Conservation (phyloP, 306 rosid genomes). For the Vigna mungo region DNA sequence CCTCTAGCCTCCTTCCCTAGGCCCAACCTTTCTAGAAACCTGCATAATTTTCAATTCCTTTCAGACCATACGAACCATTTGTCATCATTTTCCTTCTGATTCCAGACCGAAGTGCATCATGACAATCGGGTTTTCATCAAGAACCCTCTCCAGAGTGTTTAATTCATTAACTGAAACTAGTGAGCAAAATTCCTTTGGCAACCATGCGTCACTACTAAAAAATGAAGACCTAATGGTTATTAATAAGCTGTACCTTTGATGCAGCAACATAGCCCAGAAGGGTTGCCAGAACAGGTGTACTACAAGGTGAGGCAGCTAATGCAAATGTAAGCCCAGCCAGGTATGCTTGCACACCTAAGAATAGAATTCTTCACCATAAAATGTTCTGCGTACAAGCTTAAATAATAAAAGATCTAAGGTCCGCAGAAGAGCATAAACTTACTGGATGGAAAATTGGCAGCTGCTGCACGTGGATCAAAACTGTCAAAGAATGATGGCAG, state of each 20-base stretch:
- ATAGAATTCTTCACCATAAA: slow-evolving; percentile 38
- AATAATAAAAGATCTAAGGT: slow-evolving; percentile 4
- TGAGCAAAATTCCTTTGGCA: background rate
- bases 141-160: background rate
- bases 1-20: too few species aligned
- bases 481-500: slow-evolving; percentile 90
- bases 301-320: slow-evolving; percentile 96
- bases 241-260: slow-evolving; percentile 72
- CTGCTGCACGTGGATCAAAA: slow-evolving; percentile 90
- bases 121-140: too few species aligned
- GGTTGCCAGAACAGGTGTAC: slow-evolving; percentile 91
- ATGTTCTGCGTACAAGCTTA: slow-evolving; percentile 26
- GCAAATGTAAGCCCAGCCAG: slow-evolving; percentile 98
- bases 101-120: too few species aligned
- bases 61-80: too few species aligned
- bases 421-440: slow-evolving; percentile 38
- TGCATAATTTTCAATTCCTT: too few species aligned
- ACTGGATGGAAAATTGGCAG: slow-evolving; percentile 94
- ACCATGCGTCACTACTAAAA: slow-evolving; percentile 13
- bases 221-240: slow-evolving; percentile 37
- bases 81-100: too few species aligned
- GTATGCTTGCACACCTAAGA: slow-evolving; percentile 89
- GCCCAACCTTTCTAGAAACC: too few species aligned
- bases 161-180: slow-evolving; percentile 16
- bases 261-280: slow-evolving; percentile 91